These are phyloP conservation scores for Neofusicoccum ribis DNA, from an alignment of 2,329 filamentous ascomycete genomes.

Conservation along the genomic window DNA sequence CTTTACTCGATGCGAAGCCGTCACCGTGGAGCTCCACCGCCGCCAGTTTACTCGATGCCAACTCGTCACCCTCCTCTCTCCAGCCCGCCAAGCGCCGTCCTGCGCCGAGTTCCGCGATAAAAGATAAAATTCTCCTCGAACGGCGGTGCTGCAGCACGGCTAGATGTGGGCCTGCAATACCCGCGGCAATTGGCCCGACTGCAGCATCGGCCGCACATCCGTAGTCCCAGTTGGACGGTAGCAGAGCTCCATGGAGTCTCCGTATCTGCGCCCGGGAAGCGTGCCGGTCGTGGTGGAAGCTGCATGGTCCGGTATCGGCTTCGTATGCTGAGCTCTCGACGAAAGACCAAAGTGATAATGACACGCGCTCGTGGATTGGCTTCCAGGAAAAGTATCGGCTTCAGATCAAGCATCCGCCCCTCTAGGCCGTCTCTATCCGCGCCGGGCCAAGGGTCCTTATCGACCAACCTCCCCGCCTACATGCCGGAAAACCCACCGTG, in stretches of 20 bases:
- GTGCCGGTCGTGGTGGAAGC: too few relatives aligned
- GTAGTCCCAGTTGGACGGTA: too few relatives aligned
- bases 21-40: not conserved
- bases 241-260: too few relatives aligned
- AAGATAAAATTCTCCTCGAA: not conserved
- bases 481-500: not conserved
- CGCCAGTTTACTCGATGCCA: not conserved
- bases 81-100: not conserved
- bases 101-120: not conserved
- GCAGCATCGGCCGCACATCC: too few relatives aligned
- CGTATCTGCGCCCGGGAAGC: too few relatives aligned
- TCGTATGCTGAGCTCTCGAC: too few relatives aligned
- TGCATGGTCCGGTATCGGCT: too few relatives aligned
- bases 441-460: not conserved
- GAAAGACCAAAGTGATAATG: too few relatives aligned
- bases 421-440: not conserved
- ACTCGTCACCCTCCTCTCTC: not conserved
- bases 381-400: not conserved
- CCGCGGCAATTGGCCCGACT: too few relatives aligned
- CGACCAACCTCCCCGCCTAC: not conserved
- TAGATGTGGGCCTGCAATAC: too few relatives aligned
- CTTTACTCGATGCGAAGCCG: slow-evolving; percentile 11
- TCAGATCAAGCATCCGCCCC: not conserved
- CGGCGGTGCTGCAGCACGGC: too few relatives aligned
- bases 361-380: too few relatives aligned